A percentile compares a stretch with the other conserved stretches of the same genome.
Conservation (phyloP, 768 basidiomycete species). For the Lentinus brumalis region DNA sequence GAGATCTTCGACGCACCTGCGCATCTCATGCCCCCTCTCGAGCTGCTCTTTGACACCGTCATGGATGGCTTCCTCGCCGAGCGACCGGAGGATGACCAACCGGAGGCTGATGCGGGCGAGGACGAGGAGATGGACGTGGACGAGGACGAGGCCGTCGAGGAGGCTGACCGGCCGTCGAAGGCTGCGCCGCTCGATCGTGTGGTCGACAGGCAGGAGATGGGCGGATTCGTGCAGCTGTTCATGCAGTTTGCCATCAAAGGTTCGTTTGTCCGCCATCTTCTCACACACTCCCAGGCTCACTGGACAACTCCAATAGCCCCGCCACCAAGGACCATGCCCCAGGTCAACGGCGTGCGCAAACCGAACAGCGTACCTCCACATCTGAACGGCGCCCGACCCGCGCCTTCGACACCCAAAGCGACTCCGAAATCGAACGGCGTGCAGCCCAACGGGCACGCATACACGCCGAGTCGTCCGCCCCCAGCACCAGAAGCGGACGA, state of each 20-base stretch:
- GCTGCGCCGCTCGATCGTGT: constrained; percentile 34
- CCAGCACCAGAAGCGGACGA: constrained; percentile 13
- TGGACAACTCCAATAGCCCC: constrained; percentile 5
- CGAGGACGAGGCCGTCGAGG: constrained; percentile 29
- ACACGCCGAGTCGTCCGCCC: constrained; percentile 8
- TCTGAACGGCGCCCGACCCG: constrained; percentile 10
- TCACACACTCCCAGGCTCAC: background rate
- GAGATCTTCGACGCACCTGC: constrained; percentile 67
- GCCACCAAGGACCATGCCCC: constrained; percentile 5
- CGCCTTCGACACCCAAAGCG: constrained; percentile 11
- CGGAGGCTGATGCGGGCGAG: constrained; percentile 19
- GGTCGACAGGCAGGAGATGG: constrained; percentile 59
- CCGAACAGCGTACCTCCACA: constrained; percentile 15
- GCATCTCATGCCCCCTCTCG: constrained; percentile 76
- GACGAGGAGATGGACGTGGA: constrained; percentile 28
- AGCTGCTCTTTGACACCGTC: constrained; percentile 67
- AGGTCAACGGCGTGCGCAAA: constrained; percentile 20
- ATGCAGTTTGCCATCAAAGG: constrained; percentile 48
- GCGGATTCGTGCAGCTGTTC: constrained; percentile 65
- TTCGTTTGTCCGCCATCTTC: constrained; percentile 13
- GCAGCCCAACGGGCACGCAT: constrained; percentile 4
- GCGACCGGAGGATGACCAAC: constrained; percentile 21
- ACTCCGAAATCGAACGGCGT: constrained; percentile 14
- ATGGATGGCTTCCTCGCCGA: constrained; percentile 49
- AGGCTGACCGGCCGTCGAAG: constrained; percentile 13